Conservation (phyloP, 805 yeast genomes). For the Pichia heedii region DNA sequence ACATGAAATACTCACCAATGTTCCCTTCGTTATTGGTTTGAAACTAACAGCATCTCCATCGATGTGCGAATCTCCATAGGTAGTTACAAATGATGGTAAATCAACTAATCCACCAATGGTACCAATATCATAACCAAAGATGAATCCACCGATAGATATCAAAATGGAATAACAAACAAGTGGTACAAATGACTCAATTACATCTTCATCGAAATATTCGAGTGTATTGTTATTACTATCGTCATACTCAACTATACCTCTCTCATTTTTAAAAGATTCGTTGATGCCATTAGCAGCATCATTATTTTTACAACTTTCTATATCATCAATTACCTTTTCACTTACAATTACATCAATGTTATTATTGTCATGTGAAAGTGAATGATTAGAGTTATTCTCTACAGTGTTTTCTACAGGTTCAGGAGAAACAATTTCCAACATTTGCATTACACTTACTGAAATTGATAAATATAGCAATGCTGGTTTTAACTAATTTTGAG, state of each 20-base stretch:
- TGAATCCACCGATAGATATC: slow-evolving; percentile 26
- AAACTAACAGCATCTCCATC: slow-evolving; percentile 6
- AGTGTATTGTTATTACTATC: neutral
- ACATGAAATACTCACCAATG: slow-evolving; percentile 23
- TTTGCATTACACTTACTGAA: too few species aligned
- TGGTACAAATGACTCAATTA: slow-evolving; percentile 12
- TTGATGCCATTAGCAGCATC: neutral
- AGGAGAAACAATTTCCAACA: too few species aligned
- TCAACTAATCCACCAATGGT: slow-evolving; percentile 28
- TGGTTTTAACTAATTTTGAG: too few species aligned
- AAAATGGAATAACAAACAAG: slow-evolving; percentile 18
- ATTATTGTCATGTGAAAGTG: neutral
- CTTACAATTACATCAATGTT: too few species aligned
- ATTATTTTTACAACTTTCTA: too few species aligned
- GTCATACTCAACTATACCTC: too few species aligned
- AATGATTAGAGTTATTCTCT: too few species aligned
- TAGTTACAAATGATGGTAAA: slow-evolving; percentile 19
- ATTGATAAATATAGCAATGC: too few species aligned
- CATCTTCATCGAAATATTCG: neutral
- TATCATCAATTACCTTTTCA: too few species aligned
- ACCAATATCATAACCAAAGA: slow-evolving; percentile 31
- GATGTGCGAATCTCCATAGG: slow-evolving; percentile 18
- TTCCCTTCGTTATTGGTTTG: slow-evolving; percentile 22
- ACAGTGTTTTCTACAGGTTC: too few species aligned
- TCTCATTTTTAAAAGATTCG: neutral